Base-by-base conservation (phyloP, 176 grass and related monocot species). In the Zoysia japonica region DNA sequence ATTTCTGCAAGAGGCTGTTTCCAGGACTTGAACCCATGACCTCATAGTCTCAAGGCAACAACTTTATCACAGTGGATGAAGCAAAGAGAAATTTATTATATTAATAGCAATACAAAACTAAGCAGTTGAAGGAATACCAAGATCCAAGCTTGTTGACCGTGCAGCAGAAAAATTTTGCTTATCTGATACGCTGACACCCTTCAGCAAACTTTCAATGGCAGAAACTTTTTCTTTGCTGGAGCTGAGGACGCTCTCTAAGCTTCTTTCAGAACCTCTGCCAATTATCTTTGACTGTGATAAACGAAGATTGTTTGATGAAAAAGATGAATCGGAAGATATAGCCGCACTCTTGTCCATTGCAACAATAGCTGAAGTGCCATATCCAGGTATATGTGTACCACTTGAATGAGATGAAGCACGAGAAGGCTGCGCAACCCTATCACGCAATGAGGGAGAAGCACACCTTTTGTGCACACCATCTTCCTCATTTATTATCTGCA, bases 171-270 rank as follows among this genome's bases (percentile, higher is more conserved):
- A 91, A 81, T 82, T 93, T 43, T 90, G 86, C 78, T 86, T 83
- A 61, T 46, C 85, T 60, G 86, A 83, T 66, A 85, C 40, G 63
- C 76, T 89, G 64, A 85, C 87, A 64, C 94, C 91, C 68, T 91
- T 97, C 94, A 93, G 77, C 59, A 93, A 85, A 83, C 89, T 93
- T 82, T 93, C 84, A 80, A 93, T 97, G 57, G 94, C 94, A n/a
- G 91, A 93, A 70, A 97, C 91, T 48, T 97, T 97, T 82, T 97
- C 87, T 86, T 97, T 91, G 75, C 94, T 97, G 47, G 94, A 87
- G 83, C 81, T 85, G 79, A 93, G 88, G 69, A 93, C 79, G 47
- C 82, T 91, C 56, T 97, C 87, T 70, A 89, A 82, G 71, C 91
- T 97, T 89, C 89, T 90, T 83, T 89, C 94, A 64, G 86, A 28